These are phyloP conservation scores for Tuber aestivum DNA, from an alignment of 495 filamentous ascomycete species.

Conservation along the genomic window DNA sequence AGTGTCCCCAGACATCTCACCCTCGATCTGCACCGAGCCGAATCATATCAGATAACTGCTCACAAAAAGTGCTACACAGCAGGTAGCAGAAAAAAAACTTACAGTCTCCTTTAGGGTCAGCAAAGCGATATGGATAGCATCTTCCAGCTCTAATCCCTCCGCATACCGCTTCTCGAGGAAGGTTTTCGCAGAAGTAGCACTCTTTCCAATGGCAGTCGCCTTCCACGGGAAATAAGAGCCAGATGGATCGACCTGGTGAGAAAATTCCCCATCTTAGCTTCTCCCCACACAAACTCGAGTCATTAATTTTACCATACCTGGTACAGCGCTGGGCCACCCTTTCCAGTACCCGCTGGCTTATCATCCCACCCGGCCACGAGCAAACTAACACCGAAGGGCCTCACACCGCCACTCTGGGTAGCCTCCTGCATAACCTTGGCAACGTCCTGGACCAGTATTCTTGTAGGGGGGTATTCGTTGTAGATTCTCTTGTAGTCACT, in stretches of 20 bases:
- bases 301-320: conserved; percentile 48
- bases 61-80: neutral
- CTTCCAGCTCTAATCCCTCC: conserved; percentile 93
- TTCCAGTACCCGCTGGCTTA: conserved; percentile 92
- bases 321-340: conserved; percentile 94
- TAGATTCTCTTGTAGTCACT: conserved; percentile 99
- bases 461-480: conserved; percentile 98
- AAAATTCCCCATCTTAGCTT: conserved; percentile 9
- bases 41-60: neutral
- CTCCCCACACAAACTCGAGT: neutral
- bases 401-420: conserved; percentile 93
- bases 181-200: conserved; percentile 94
- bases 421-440: conserved; percentile 98
- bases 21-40: conserved; percentile 59
- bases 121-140: conserved; percentile 96
- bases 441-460: conserved; percentile 98
- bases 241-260: conserved; percentile 69
- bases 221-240: conserved; percentile 99
- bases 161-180: conserved; percentile 98
- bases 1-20: conserved; percentile 98
- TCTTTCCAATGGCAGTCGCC: conserved; percentile 97
- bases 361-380: conserved; percentile 98
- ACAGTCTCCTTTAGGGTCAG: conserved; percentile 92
- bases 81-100: conserved; percentile 8
- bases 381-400: conserved; percentile 94